phyloP scores from a whole-genome alignment of 163 green algal genomes.

The Scenedesmus sp. region DNA sequence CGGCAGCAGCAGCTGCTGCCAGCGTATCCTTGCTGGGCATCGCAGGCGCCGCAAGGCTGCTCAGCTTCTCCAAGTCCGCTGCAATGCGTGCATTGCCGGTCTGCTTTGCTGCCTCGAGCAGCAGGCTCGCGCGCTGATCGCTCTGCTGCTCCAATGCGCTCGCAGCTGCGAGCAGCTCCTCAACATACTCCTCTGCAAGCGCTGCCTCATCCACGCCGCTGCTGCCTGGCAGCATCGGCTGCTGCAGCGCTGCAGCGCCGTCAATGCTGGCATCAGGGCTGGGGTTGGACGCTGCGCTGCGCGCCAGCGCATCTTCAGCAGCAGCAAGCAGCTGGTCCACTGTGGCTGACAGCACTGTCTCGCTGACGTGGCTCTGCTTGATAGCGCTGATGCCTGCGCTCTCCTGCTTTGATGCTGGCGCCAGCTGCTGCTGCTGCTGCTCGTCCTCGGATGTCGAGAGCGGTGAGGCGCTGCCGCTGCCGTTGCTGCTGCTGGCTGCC shows the following conservation, averaged over 20 bases:
- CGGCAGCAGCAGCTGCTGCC: conserved; percentile 36
- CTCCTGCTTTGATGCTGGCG: background rate
- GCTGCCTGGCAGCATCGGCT: background rate
- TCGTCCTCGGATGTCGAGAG: background rate
- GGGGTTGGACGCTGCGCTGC: conserved; percentile 6
- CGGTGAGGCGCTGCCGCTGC: background rate
- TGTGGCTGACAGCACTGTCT: conserved; percentile 45
- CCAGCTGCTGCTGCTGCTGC: background rate
- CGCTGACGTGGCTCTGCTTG: conserved; percentile 44
- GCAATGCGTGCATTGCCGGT: conserved; percentile 7
- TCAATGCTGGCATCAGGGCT: background rate
- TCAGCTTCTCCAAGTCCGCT: conserved; percentile 34
- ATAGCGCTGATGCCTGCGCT: conserved; percentile 1
- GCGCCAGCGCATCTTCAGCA: conserved; percentile 40
- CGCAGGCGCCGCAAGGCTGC: background rate
- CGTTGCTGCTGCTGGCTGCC: conserved; percentile 27
- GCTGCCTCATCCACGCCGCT: conserved; percentile 10
- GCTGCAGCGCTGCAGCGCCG: background rate
- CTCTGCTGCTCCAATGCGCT: conserved; percentile 40
- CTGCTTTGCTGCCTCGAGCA: conserved; percentile 38
- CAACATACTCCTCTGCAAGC: conserved; percentile 38
- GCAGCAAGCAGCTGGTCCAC: conserved; percentile 47
- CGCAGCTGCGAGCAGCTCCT: conserved; percentile 47
- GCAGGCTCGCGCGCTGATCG: conserved; percentile 25
- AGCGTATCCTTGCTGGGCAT: conserved; percentile 6